Evolutionary conservation across 768 basidiomycete genomes (phyloP).

Genomic region (Lactarius deliciosus): DNA sequence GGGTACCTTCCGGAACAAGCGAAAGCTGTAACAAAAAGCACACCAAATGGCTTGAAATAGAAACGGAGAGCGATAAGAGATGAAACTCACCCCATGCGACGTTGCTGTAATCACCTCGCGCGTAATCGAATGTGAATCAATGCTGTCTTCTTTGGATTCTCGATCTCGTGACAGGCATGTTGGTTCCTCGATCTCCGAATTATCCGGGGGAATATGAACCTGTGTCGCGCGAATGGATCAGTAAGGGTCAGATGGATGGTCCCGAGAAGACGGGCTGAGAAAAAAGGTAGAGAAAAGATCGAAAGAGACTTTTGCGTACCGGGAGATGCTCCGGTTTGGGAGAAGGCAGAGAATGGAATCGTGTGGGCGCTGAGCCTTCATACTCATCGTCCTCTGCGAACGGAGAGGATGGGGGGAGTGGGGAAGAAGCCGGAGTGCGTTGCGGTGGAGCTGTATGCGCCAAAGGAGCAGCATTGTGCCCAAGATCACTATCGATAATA

Average conservation of each 20-base stretch:
- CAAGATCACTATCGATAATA: slow-evolving; percentile 20
- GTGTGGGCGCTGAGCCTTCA: slow-evolving; percentile 4
- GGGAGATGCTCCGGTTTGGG: slow-evolving; percentile 8
- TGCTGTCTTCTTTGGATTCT: slow-evolving; percentile 3
- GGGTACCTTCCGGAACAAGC: slow-evolving; percentile 2
- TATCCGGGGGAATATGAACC: slow-evolving; percentile 3
- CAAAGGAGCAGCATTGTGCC: not conserved
- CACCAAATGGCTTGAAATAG: slow-evolving; percentile 15
- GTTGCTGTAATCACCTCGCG: not conserved
- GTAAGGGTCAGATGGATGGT: slow-evolving; percentile 9
- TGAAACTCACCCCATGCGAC: slow-evolving; percentile 6
- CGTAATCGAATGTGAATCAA: not conserved
- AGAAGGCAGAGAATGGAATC: slow-evolving; percentile 6
- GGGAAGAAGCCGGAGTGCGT: slow-evolving; percentile 19
- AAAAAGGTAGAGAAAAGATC: not conserved
- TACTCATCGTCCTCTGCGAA: slow-evolving; percentile 21
- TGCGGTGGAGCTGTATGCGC: slow-evolving; percentile 11
- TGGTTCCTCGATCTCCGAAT: not conserved
- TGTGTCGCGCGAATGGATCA: not conserved
- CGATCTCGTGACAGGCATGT: slow-evolving; percentile 12
- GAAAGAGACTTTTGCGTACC: slow-evolving; percentile 9
- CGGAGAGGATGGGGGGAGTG: slow-evolving; percentile 29
- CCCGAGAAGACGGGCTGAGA: not conserved
- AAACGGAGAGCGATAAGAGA: slow-evolving; percentile 16
- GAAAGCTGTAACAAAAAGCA: slow-evolving; percentile 6